A percentile compares a stretch with the other conserved stretches of the same genome.
Evolutionary conservation across 2,329 filamentous ascomycete genomes (phyloP).

Genomic region (Aureobasidium mangrovei): DNA sequence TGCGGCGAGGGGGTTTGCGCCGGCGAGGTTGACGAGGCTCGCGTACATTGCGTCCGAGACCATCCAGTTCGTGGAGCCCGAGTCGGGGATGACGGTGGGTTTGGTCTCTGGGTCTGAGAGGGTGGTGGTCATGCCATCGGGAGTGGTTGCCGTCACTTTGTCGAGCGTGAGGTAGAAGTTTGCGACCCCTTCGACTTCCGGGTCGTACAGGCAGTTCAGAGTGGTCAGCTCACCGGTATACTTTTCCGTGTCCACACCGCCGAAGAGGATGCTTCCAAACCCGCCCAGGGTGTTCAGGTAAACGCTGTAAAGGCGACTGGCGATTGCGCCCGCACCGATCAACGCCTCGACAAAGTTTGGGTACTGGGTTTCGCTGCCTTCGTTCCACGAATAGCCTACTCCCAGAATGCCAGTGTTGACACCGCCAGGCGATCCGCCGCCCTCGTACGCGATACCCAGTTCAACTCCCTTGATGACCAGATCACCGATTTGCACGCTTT

Average conservation of each 20-base stretch:
- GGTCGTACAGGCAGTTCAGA: slow-evolving; percentile 21
- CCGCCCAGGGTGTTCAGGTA: slow-evolving; percentile 24
- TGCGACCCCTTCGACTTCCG: slow-evolving; percentile 24
- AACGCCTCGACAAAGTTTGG: slow-evolving; percentile 28
- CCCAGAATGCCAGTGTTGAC: slow-evolving; percentile 27
- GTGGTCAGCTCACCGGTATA: slow-evolving; percentile 25
- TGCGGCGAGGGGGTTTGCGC: slow-evolving; percentile 18
- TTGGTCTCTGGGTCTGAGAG: slow-evolving; percentile 20
- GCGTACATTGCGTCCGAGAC: slow-evolving; percentile 20
- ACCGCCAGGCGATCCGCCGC: slow-evolving; percentile 21
- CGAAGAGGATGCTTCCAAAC: slow-evolving; percentile 27
- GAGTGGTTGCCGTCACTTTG: slow-evolving; percentile 21
- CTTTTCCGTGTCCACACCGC: slow-evolving; percentile 27
- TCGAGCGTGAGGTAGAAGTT: not conserved
- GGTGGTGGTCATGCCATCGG: slow-evolving; percentile 17
- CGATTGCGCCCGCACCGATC: slow-evolving; percentile 23
- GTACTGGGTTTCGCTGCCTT: slow-evolving; percentile 22
- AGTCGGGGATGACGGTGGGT: slow-evolving; percentile 26
- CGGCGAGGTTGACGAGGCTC: slow-evolving; percentile 19
- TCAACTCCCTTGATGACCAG: slow-evolving; percentile 23
- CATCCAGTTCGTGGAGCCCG: slow-evolving; percentile 24
- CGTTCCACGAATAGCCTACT: slow-evolving; percentile 23
- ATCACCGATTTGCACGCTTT: slow-evolving; percentile 24
- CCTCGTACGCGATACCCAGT: slow-evolving; percentile 24
- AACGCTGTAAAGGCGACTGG: slow-evolving; percentile 25